Conservation (phyloP, 106 monocot species). For the Narthecium ossifragum region DNA sequence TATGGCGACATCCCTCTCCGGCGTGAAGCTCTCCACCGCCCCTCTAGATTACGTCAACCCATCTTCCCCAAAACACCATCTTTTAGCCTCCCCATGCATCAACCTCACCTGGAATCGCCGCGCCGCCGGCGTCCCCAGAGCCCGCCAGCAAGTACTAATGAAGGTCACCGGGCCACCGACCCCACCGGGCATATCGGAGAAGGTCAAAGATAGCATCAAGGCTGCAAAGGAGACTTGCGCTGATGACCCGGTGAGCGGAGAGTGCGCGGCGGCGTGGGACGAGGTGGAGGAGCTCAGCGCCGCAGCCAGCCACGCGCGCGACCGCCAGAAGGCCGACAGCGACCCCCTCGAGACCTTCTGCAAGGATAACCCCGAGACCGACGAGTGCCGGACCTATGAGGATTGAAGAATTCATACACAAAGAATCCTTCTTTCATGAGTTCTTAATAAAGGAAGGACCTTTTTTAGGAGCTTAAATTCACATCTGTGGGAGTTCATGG, state of each 20-base stretch:
- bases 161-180: neutral
- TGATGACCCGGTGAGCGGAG: constrained; percentile 49
- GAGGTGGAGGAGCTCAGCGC: constrained; percentile 99
- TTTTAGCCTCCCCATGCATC: neutral
- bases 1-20: constrained; percentile 50
- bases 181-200: constrained; percentile 43
- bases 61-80: neutral
- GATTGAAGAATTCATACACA: no score
- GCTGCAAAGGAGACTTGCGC: constrained; percentile 76
- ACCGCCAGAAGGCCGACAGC: constrained; percentile 44
- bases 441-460: no score
- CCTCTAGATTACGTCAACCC: constrained; percentile 3
- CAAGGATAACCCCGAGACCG: constrained; percentile 93
- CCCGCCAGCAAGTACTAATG: no score
- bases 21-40: constrained; percentile 27
- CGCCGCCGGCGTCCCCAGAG: neutral
- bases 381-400: constrained; percentile 98
- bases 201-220: constrained; percentile 79
- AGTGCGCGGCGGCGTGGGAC: constrained; percentile 97
- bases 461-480: no score
- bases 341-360: constrained; percentile 90
- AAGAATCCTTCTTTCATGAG: no score
- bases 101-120: neutral
- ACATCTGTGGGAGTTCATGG: no score
- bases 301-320: constrained; percentile 86